Evolutionary conservation across 2,329 filamentous ascomycete species (phyloP).

Genomic region (Aspergillus brunneoviolaceus): DNA sequence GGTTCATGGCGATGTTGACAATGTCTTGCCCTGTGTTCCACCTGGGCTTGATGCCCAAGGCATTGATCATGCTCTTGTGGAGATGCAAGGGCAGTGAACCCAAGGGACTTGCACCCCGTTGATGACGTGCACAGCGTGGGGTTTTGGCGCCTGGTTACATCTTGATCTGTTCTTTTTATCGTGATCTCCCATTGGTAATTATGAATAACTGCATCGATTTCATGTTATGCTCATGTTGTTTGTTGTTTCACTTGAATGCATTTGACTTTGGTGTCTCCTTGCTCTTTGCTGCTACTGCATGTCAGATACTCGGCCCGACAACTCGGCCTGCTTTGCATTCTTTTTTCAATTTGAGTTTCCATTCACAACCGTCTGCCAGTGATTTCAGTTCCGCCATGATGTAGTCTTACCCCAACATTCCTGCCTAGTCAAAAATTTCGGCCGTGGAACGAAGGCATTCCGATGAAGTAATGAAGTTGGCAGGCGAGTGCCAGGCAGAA

Average conservation of each 20-base stretch:
- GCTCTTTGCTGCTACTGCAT: background rate
- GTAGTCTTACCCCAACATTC: background rate
- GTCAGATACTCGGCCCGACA: background rate
- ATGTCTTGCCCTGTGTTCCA: constrained; percentile 11
- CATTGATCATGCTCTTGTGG: constrained; percentile 8
- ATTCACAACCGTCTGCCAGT: background rate
- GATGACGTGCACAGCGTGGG: constrained; percentile 45
- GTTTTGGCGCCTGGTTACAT: constrained; percentile 42
- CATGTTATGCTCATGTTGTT: background rate
- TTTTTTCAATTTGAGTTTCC: background rate
- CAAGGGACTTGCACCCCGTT: constrained; percentile 18
- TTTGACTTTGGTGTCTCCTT: constrained; percentile 11
- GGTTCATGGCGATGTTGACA: constrained; percentile 9
- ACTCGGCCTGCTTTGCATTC: background rate
- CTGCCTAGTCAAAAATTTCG: background rate
- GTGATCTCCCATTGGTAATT: constrained; percentile 14
- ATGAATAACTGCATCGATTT: constrained; percentile 25
- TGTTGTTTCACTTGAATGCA: constrained; percentile 20
- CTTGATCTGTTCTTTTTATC: constrained; percentile 10
- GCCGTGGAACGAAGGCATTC: background rate
- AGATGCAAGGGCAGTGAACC: constrained; percentile 13
- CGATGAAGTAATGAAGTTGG: background rate
- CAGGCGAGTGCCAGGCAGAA: background rate
- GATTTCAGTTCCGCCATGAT: background rate
- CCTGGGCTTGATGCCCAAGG: background rate